Percentiles rank a stretch among this genome's conserved stretches.
phyloP scores from a whole-genome alignment of 1,284 basidiomycete species.

The Cryptococcus sp. region DNA sequence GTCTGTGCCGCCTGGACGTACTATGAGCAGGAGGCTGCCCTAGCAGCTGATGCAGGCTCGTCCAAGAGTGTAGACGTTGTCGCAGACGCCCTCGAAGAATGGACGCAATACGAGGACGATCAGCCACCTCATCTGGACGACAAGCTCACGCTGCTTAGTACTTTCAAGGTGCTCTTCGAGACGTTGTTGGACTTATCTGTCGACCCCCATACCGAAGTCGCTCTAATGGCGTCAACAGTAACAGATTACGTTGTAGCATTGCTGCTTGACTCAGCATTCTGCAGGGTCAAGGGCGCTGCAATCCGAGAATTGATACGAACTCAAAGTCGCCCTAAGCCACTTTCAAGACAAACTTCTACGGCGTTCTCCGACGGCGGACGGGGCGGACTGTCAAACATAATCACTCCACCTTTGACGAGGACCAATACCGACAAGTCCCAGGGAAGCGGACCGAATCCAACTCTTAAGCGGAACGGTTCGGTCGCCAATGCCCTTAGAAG shows the following conservation, averaged over 20 bases:
- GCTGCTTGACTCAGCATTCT: slow-evolving; percentile 83
- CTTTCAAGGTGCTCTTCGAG: slow-evolving; percentile 90
- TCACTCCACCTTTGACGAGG: slow-evolving; percentile 16
- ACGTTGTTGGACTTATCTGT: slow-evolving; percentile 86
- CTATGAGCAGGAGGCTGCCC: slow-evolving; percentile 69
- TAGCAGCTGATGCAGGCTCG: slow-evolving; percentile 55
- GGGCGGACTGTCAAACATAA: neutral
- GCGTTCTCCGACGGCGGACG: slow-evolving; percentile 14
- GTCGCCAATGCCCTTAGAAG: slow-evolving; percentile 80
- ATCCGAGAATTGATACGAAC: slow-evolving; percentile 55
- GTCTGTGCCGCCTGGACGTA: slow-evolving; percentile 95
- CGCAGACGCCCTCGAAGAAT: slow-evolving; percentile 70
- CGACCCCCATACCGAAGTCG: slow-evolving; percentile 91
- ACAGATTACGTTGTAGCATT: slow-evolving; percentile 90
- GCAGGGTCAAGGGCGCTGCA: slow-evolving; percentile 66
- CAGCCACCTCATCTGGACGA: slow-evolving; percentile 69
- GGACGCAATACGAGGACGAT: slow-evolving; percentile 60
- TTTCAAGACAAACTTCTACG: slow-evolving; percentile 12
- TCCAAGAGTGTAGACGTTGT: slow-evolving; percentile 54
- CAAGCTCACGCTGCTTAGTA: slow-evolving; percentile 79
- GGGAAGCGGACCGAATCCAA: slow-evolving; percentile 3
- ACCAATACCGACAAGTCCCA: slow-evolving; percentile 21
- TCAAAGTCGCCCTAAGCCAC: slow-evolving; percentile 4
- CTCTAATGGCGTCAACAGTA: slow-evolving; percentile 83
- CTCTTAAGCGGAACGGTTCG: slow-evolving; percentile 73